These are phyloP conservation scores for Cordyceps javanica DNA, from an alignment of 2,329 filamentous ascomycete species.

Conservation along the genomic window DNA sequence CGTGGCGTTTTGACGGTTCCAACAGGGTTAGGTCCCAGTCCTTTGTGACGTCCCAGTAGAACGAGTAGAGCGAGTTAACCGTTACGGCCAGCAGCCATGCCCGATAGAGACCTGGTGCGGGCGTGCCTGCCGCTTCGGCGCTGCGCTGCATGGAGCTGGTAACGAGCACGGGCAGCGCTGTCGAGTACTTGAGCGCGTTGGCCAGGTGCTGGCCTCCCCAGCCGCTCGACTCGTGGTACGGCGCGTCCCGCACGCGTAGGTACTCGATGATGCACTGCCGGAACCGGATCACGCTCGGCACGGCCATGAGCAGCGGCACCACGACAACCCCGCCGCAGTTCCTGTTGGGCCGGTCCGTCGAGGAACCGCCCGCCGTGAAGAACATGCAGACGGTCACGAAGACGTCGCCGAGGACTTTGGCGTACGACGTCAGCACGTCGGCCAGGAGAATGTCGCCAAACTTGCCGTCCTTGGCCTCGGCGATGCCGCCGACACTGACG, in stretches of 20 bases:
- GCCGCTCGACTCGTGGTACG: conserved; percentile 49
- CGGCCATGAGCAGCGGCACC: conserved; percentile 76
- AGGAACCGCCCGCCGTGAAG: conserved; percentile 61
- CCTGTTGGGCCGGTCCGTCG: conserved; percentile 75
- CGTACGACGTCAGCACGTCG: conserved; percentile 90
- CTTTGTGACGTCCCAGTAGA: conserved; percentile 95
- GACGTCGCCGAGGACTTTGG: conserved; percentile 84
- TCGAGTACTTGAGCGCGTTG: conserved; percentile 93
- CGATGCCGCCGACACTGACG: conserved; percentile 77
- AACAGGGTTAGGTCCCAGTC: conserved; percentile 95
- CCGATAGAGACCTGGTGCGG: conserved; percentile 40
- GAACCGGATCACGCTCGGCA: conserved; percentile 80
- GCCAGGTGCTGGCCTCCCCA: conserved; percentile 85
- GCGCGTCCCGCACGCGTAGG: conserved; percentile 57
- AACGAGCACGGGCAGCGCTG: conserved; percentile 85
- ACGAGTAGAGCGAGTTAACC: conserved; percentile 87
- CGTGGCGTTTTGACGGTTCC: conserved; percentile 35
- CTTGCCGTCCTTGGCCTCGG: conserved; percentile 80
- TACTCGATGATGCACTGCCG: conserved; percentile 92
- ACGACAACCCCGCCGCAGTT: conserved; percentile 71
- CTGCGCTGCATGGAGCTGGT: conserved; percentile 68
- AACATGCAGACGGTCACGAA: conserved; percentile 93
- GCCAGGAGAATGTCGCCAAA: conserved; percentile 92
- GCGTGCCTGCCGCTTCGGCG: conserved; percentile 33
- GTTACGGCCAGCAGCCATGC: conserved; percentile 68